These are phyloP conservation scores for Paecilomyces variotii DNA, from an alignment of 2,329 filamentous ascomycete genomes.

Conservation along the genomic window DNA sequence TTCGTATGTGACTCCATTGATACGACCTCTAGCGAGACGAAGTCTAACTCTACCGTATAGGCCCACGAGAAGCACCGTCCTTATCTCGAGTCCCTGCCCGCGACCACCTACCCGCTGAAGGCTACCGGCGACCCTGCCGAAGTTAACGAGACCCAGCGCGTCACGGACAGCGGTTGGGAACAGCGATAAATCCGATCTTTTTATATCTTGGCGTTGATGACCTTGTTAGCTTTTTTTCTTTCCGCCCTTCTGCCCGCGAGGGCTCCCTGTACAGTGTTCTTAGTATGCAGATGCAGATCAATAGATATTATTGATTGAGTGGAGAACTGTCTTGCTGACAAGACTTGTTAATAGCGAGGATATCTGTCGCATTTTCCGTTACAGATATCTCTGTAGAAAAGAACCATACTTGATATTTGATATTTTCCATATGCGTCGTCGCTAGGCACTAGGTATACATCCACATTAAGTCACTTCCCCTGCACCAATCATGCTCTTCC, in stretches of 20 bases:
- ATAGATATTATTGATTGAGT: not conserved
- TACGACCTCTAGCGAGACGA: not conserved
- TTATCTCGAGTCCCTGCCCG: constrained; percentile 72
- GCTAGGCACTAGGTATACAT: not conserved
- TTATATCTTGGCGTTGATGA: constrained; percentile 25
- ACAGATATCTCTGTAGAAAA: not conserved
- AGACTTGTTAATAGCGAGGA: not conserved
- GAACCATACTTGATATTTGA: no score
- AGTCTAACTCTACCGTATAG: constrained; percentile 39
- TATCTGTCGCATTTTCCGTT: not conserved
- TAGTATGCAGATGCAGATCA: not conserved
- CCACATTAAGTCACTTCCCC: not conserved
- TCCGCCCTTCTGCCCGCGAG: not conserved
- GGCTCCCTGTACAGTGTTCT: not conserved
- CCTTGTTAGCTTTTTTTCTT: not conserved
- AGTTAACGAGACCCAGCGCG: constrained; percentile 50
- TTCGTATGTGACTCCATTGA: constrained; percentile 58
- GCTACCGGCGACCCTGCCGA: constrained; percentile 52
- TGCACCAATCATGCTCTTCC: not conserved
- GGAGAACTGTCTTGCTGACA: not conserved
- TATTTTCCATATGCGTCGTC: no score
- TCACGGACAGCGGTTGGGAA: constrained; percentile 51
- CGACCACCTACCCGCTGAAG: constrained; percentile 72
- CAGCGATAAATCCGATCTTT: constrained; percentile 46
- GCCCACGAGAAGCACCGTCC: constrained; percentile 83